A percentile compares a stretch with the other conserved stretches of the same genome.
These are phyloP conservation scores for Orychophragmus violaceus DNA, from an alignment of 345 rosid genomes.

Conservation along the genomic window DNA sequence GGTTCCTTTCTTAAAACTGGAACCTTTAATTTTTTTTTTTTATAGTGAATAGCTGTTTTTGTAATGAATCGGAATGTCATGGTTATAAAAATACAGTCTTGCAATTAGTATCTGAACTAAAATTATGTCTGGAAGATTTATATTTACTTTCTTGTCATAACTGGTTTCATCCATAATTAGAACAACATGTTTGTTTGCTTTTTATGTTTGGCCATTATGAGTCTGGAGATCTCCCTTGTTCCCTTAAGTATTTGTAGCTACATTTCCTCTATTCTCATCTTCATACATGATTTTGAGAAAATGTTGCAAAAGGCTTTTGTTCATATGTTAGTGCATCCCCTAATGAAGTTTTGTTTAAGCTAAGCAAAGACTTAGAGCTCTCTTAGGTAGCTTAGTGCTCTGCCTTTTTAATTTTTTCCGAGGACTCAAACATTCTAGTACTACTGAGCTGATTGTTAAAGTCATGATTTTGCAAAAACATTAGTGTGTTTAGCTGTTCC, in stretches of 20 bases:
- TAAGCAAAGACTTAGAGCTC: not conserved
- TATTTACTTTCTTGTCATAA: not conserved
- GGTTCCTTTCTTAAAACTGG: not conserved
- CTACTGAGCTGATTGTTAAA: not conserved
- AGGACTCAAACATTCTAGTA: conserved; percentile 2
- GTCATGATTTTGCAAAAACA: not conserved
- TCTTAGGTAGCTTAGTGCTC: not conserved
- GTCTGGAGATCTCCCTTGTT: not conserved
- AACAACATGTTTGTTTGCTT: not conserved
- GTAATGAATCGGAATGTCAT: not conserved
- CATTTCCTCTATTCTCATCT: not conserved
- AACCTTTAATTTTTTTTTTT: not conserved
- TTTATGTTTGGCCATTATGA: not conserved
- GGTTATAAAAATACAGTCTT: not conserved
- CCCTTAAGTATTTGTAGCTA: not conserved
- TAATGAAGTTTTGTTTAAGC: not conserved
- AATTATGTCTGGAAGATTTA: not conserved
- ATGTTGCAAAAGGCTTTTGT: not conserved
- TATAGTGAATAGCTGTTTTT: not conserved
- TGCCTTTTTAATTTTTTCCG: not conserved
- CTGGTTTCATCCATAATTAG: not conserved
- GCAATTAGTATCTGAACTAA: not conserved
- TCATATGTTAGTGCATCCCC: not conserved
- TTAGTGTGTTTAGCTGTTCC: not conserved
- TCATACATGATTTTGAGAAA: not conserved